Evolutionary conservation across 1,284 basidiomycete genomes (phyloP), one percentile per base, ranked within the genome.

Genomic region (Apiotrichum laibachii): DNA sequence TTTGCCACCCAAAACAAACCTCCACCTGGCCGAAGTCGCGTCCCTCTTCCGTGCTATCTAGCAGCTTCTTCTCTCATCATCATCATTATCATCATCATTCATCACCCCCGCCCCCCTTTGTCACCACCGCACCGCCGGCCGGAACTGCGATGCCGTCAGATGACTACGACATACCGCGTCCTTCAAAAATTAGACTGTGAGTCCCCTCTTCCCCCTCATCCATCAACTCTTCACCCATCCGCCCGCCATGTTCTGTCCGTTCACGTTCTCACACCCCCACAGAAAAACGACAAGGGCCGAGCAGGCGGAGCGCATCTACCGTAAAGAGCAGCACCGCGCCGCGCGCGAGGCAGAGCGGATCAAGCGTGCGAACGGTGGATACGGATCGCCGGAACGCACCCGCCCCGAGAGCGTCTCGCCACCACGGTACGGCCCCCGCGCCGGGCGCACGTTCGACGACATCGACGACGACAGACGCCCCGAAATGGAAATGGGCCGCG

Each of bases 231-330:
- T 11, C 19, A 45, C 53, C 34, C 44, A n/a, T n/a, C n/a, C 49
- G 21, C 37, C 47, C 13, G 16, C 50, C 44, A 22, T 37, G 39
- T 40, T 34, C 33, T 45, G 18, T 5, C 31, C n/a, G 12, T n/a
- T 52, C 5, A 15, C 42, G 26, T 37, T 21, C 13, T 33, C 26
- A 15, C n/a, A 39, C 31, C 15, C 13, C 11, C 35, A 12, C 51
- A 75, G 73, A 34, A 75, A 75, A 56, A 65, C 67, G 46, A 72
- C 72, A 12, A 61, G 62, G 18, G 31, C 59, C 8, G 72, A 73
- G 12, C 66, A 56, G 22, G 73, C 72, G 1, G 46, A 59, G 11
- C 54, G 61, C 15, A 43, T 76, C 0, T 76, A 70, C 40, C 56
- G 62, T 0, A 59, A 61, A 18, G 73, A 73, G 56, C 67, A 71